Conservation (phyloP, 345 rosid species). For the Aquilaria sinensis region DNA sequence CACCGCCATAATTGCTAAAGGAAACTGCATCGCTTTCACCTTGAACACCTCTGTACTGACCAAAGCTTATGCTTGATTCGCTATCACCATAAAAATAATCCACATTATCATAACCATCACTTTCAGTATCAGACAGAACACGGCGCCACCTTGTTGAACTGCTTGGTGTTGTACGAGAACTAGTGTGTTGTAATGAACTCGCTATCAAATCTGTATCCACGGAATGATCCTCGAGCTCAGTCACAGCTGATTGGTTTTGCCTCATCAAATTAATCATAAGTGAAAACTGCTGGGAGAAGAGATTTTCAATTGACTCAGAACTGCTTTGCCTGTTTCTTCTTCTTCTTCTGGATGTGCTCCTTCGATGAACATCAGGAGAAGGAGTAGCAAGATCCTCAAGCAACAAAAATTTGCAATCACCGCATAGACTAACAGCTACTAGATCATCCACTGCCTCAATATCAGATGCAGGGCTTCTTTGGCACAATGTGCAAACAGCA, state of each 20-base stretch:
- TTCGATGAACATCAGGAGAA: constrained; percentile 26
- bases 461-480: constrained; percentile 38
- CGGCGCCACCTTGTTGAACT: constrained; percentile 64
- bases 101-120: constrained; percentile 57
- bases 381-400: constrained; percentile 64
- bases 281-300: constrained; percentile 50
- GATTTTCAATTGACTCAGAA: constrained; percentile 53
- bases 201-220: constrained; percentile 32
- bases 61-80: constrained; percentile 54
- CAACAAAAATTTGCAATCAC: constrained; percentile 74
- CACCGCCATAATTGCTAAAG: constrained; percentile 62
- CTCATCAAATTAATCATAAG: constrained; percentile 45
- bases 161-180: constrained; percentile 47
- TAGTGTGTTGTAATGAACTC: constrained; percentile 30
- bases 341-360: constrained; percentile 27
- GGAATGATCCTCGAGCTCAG: constrained; percentile 35
- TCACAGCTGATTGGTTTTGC: constrained; percentile 40
- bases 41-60: constrained; percentile 37
- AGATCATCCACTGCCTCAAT: constrained; percentile 32
- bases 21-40: constrained; percentile 68
- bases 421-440: constrained; percentile 45
- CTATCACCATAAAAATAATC: constrained; percentile 55
- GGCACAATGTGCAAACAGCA: constrained; percentile 52
- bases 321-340: constrained; percentile 54
- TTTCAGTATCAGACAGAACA: constrained; percentile 66